Conservation (phyloP, 306 rosid species). For the Crataegus laevigata region DNA sequence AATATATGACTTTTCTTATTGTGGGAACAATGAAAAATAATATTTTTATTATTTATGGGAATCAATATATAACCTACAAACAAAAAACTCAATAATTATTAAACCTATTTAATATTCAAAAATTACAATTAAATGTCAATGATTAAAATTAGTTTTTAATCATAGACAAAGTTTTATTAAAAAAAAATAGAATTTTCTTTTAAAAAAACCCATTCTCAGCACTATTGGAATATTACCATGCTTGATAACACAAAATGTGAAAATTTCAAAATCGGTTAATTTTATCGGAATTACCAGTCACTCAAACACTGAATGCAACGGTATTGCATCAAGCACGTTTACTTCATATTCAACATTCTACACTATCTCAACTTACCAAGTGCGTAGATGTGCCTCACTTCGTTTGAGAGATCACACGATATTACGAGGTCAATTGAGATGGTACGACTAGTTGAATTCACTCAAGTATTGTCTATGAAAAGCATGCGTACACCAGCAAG, state of each 20-base stretch:
- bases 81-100: too few relatives aligned
- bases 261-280: too few relatives aligned
- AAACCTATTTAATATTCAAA: too few relatives aligned
- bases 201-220: not conserved
- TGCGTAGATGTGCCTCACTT: not conserved
- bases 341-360: not conserved
- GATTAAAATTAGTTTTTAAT: too few relatives aligned
- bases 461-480: not conserved
- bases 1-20: too few relatives aligned
- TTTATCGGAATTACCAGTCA: too few relatives aligned
- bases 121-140: too few relatives aligned
- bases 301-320: not conserved
- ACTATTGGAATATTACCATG: not conserved
- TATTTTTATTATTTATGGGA: too few relatives aligned
- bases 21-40: too few relatives aligned
- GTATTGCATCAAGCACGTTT: not conserved
- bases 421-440: not conserved
- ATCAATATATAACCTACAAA: too few relatives aligned
- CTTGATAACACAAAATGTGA: not conserved
- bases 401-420: not conserved
- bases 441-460: not conserved
- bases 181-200: too few relatives aligned
- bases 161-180: too few relatives aligned
- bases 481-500: not conserved
- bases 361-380: not conserved